Evolutionary conservation across 1,284 basidiomycete species (phyloP).

Genomic region (Papiliotrema terrestris): DNA sequence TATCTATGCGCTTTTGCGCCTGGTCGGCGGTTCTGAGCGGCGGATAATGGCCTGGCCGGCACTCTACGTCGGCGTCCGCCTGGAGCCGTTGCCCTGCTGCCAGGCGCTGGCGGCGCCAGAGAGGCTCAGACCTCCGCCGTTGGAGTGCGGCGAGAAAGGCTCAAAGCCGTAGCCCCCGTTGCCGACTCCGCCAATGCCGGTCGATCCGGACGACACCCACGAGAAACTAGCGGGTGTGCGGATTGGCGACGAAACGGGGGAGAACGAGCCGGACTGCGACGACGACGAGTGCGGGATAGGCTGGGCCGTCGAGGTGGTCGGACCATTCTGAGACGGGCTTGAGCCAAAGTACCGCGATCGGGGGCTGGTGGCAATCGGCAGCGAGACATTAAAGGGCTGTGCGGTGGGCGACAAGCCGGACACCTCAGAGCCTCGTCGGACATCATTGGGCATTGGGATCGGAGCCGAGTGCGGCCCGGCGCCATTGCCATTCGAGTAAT

Average conservation of each 20-base stretch:
- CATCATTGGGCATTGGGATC: constrained; percentile 5
- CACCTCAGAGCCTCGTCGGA: constrained; percentile 8
- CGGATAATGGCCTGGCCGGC: too few species aligned
- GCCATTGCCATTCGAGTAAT: not conserved
- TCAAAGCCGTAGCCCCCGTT: constrained; percentile 14
- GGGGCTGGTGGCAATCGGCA: constrained; percentile 33
- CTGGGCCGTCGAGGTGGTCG: not conserved
- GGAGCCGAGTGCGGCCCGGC: constrained; percentile 7
- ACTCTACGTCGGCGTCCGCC: too few species aligned
- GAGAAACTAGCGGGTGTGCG: constrained; percentile 34
- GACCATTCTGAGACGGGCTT: not conserved
- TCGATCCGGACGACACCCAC: constrained; percentile 26
- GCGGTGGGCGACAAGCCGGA: constrained; percentile 43
- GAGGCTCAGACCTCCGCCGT: constrained; percentile 3
- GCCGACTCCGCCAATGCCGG: not conserved
- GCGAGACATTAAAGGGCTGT: constrained; percentile 40
- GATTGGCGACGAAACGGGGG: constrained; percentile 39
- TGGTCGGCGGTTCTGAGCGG: too few species aligned
- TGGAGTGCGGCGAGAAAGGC: constrained; percentile 1
- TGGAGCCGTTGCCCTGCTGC: not conserved
- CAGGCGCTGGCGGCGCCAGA: constrained; percentile 1
- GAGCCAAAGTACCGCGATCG: constrained; percentile 31
- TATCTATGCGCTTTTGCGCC: too few species aligned
- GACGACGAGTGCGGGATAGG: not conserved
- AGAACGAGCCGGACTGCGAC: constrained; percentile 20